Evolutionary conservation across 257 asterid genomes (phyloP), one percentile per base, ranked within the genome.

Genomic region (Gentiana straminea): DNA sequence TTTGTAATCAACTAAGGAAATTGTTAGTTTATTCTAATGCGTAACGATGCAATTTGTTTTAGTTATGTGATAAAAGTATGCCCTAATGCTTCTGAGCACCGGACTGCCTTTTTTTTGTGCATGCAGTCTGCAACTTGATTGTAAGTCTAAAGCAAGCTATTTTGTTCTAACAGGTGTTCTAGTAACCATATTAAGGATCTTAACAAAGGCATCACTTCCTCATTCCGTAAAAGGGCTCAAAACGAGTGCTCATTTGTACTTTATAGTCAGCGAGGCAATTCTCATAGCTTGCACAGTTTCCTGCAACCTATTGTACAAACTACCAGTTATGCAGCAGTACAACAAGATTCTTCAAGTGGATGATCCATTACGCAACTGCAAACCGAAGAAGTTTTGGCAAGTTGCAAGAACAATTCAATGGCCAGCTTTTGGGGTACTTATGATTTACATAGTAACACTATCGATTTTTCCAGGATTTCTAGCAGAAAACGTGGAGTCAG

Each of bases 391-490:
- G 58, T 68, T 86, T 70, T 32, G 68, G 61, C 51, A 57, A 49
- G 75, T 73, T 0, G 57, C 77, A 43, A 46, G 73, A 34, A 74
- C 54, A 13, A 78, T 86, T 5, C 77, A 49, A 39, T 68, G 81
- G 62, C 89, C 96, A 1, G 84, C 77, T 4, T 71, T 86, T 12
- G 96, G 94, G 7, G 51, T 86, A 11, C 74, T 77, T 70, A 13
- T 62, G 59, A 81, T 81, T 49, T 86, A 86, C 76, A 61, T 89
- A 0, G 94, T 86, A 5, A 86, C 94, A 0, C 65, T 84, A 33
- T 86, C 95, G 3, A 86, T 84, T 13, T 86, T 84, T 60, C 92
- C 95, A 2, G 95, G 95, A 1, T 84, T 75, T 61, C 41, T 86
- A 32, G 88, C 84, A 4, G 95, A 86, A 35, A 73, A 71, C 61